Conservation (phyloP, 116 monocot species). For the Posidonia oceanica region DNA sequence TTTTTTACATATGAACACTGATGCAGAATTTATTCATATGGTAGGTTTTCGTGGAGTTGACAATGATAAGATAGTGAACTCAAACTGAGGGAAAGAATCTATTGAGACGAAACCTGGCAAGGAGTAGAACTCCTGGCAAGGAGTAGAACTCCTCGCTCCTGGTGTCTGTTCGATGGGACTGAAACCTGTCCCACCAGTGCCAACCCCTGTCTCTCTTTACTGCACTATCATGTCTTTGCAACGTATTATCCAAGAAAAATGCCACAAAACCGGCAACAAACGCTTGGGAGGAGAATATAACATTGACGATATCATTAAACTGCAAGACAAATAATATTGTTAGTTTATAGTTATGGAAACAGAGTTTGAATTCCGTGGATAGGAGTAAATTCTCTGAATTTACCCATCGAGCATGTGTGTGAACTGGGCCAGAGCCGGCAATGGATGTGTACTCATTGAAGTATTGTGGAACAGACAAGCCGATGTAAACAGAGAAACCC, state of each 20-base stretch:
- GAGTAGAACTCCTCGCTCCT: conserved; percentile 97
- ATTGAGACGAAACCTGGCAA: conserved; percentile 86
- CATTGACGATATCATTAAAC: conserved; percentile 94
- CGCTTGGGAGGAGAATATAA: conserved; percentile 84
- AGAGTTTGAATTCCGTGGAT: background rate
- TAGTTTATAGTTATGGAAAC: too few relatives aligned
- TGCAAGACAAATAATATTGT: conserved; percentile 15
- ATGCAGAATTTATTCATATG: background rate
- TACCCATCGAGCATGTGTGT: conserved; percentile 89
- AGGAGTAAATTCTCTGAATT: background rate
- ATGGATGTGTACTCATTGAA: conserved; percentile 71
- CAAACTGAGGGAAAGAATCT: conserved; percentile 93
- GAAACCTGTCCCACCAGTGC: conserved; percentile 94
- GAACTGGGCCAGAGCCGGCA: conserved; percentile 75
- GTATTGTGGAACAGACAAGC: too few relatives aligned
- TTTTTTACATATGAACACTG: background rate
- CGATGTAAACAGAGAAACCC: conserved; percentile 78
- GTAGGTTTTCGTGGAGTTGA: background rate
- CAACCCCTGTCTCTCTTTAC: conserved; percentile 70
- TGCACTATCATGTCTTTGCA: conserved; percentile 36
- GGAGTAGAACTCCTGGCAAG: too few relatives aligned
- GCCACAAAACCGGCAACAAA: conserved; percentile 80
- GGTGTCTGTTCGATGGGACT: conserved; percentile 68
- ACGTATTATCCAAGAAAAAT: conserved; percentile 79
- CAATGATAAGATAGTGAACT: background rate